These are phyloP conservation scores for Filobasidium uniguttulatum DNA, from an alignment of 1,284 basidiomycete genomes.

Conservation along the genomic window DNA sequence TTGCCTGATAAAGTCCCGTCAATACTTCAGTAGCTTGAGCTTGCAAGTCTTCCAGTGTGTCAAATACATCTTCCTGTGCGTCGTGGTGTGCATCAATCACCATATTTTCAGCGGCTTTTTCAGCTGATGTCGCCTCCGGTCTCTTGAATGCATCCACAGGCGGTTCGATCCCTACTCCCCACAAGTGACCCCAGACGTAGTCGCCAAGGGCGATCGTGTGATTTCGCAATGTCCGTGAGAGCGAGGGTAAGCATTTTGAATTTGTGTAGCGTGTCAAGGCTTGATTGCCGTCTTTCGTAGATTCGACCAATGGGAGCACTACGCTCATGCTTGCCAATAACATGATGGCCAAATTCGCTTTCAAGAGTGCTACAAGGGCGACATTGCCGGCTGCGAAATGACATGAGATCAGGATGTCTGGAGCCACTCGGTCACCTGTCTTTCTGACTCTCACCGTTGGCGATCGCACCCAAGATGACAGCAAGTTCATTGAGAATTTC, in stretches of 20 bases:
- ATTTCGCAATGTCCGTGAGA: slow-evolving; percentile 7
- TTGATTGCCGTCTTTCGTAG: neutral
- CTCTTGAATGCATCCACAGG: neutral
- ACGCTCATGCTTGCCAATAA: neutral
- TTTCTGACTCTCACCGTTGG: slow-evolving; percentile 21
- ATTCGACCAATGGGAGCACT: neutral
- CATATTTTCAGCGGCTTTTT: neutral
- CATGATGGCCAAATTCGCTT: slow-evolving; percentile 1
- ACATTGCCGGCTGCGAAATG: neutral
- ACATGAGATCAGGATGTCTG: neutral
- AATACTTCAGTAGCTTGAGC: neutral
- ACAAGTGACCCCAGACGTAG: slow-evolving; percentile 12
- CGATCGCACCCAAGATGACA: slow-evolving; percentile 34
- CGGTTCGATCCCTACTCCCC: slow-evolving; percentile 1
- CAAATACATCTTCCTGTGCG: neutral
- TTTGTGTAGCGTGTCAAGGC: neutral
- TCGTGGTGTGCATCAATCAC: too few relatives aligned
- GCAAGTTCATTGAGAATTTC: slow-evolving; percentile 30
- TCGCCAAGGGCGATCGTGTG: slow-evolving; percentile 9
- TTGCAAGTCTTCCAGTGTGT: neutral
- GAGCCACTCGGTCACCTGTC: neutral
- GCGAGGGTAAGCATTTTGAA: slow-evolving; percentile 9
- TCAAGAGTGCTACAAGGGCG: neutral
- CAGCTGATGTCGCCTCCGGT: too few relatives aligned
- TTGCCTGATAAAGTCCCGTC: neutral